phyloP scores from a whole-genome alignment of 2,329 filamentous ascomycete genomes.

The Xylaria sp. region DNA sequence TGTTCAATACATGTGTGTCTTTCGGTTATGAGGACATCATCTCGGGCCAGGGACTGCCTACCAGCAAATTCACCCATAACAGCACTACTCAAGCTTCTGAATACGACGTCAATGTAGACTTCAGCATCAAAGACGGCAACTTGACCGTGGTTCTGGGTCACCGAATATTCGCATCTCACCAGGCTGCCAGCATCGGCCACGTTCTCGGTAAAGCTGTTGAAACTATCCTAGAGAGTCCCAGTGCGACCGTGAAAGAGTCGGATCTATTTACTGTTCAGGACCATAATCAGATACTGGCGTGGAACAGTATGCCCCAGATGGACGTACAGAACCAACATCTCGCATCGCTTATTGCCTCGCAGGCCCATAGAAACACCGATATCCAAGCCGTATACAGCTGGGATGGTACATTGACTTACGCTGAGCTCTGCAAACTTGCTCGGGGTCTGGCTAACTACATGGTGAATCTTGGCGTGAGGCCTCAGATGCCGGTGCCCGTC shows the following conservation, averaged over 20 bases:
- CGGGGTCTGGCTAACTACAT: constrained; percentile 40
- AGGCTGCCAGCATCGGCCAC: constrained; percentile 55
- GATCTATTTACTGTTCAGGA: constrained; percentile 63
- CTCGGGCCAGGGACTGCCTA: constrained; percentile 32
- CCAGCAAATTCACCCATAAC: constrained; percentile 45
- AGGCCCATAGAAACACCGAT: constrained; percentile 47
- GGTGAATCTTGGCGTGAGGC: constrained; percentile 36
- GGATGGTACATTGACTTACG: constrained; percentile 42
- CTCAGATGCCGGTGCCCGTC: constrained; percentile 61
- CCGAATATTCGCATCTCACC: constrained; percentile 49
- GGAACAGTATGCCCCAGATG: constrained; percentile 53
- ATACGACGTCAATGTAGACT: constrained; percentile 53
- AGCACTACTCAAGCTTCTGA: constrained; percentile 51
- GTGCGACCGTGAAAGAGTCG: constrained; percentile 50
- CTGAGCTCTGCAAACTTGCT: constrained; percentile 38
- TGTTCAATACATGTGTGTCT: constrained; percentile 59
- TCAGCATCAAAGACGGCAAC: constrained; percentile 48
- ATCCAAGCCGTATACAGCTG: constrained; percentile 42
- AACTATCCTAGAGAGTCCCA: constrained; percentile 50
- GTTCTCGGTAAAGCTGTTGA: constrained; percentile 60
- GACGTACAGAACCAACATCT: constrained; percentile 50
- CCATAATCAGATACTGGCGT: constrained; percentile 58
- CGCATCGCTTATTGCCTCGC: constrained; percentile 52
- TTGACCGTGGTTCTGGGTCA: constrained; percentile 53
- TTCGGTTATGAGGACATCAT: constrained; percentile 49